Evolutionary conservation across 768 basidiomycete genomes (phyloP).

Genomic region (Termitomyces sp.): DNA sequence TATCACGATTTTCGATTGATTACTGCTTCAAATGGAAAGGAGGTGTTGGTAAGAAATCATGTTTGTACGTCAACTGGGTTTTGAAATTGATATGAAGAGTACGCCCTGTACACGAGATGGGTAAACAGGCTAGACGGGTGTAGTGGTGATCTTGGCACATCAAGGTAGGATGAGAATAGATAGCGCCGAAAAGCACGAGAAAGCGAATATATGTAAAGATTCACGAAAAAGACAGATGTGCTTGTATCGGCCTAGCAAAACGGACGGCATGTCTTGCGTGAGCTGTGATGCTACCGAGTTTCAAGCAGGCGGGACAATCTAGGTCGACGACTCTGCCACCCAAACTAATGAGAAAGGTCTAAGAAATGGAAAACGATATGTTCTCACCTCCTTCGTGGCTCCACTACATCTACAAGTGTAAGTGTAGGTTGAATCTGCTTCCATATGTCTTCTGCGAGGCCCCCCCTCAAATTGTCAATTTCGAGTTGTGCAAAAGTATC

Average conservation of each 20-base stretch:
- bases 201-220: not conserved
- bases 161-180: too few relatives aligned
- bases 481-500: not conserved
- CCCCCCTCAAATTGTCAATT: not conserved
- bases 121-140: not conserved
- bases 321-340: not conserved
- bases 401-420: slow-evolving; percentile 1
- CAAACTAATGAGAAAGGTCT: too few relatives aligned
- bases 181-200: not conserved
- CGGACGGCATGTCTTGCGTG: not conserved
- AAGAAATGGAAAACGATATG: not conserved
- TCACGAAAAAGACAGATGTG: not conserved
- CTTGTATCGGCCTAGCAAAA: not conserved
- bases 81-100: not conserved
- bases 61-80: not conserved
- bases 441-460: not conserved
- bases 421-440: not conserved
- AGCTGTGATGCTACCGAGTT: not conserved
- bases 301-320: slow-evolving; percentile 1
- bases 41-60: not conserved
- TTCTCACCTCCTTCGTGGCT: slow-evolving; percentile 2
- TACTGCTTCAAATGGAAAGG: not conserved
- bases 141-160: not conserved
- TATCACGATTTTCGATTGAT: not conserved
- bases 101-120: not conserved